Base-by-base conservation (phyloP, 176 grass and related monocot genomes). In the Saccharum spontaneum region DNA sequence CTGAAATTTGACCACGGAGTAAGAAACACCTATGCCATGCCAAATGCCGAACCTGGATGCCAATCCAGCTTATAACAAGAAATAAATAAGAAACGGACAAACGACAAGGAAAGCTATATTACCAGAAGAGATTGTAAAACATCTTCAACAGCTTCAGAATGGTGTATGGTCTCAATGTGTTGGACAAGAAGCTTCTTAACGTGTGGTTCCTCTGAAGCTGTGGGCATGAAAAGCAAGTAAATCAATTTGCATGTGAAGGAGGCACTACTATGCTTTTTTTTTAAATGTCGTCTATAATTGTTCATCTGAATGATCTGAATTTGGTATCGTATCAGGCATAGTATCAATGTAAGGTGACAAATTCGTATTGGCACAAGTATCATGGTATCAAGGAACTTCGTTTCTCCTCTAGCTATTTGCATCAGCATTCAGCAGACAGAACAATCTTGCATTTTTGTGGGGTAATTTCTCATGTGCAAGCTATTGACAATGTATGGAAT, bases 71-170 rank as follows among this genome's bases (percentile, higher is more conserved):
- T 31, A 61, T 64, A 33, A 48, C 33, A 75, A 75, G 18, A 79
- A 71, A 82, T 3, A 81, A 36, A 30, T 30, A 71, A 31, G 14
- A 37, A 67, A 63, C 44, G 0, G 15, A 49, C 3, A 0, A 12
- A 17, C 1, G 18, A 31, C 22, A 70, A 15, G 5, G 30, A 33
- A 37, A 44, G 49, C 1, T 13, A 49, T 3, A 34, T 78, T 87
- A 98, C 93, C 93, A 98, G 22, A 84, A 94, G 83, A 75, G 89
- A 92, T 16, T 98, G 93, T 61, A 95, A 65, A 69, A 92, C 91
- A 87, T 84, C 92, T 86, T 82, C 78, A 50, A 94, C 85, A 28
- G 85, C 80, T 63, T 85, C 80, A 64, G 93, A 92, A 20, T 89
- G 62, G 38, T 86, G 85, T 9, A 94, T 54, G 37, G 93, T 98